Percentiles rank a stretch among this genome's conserved stretches.
phyloP scores from a whole-genome alignment of 441 rosid species.

The Erodium moschatum region DNA sequence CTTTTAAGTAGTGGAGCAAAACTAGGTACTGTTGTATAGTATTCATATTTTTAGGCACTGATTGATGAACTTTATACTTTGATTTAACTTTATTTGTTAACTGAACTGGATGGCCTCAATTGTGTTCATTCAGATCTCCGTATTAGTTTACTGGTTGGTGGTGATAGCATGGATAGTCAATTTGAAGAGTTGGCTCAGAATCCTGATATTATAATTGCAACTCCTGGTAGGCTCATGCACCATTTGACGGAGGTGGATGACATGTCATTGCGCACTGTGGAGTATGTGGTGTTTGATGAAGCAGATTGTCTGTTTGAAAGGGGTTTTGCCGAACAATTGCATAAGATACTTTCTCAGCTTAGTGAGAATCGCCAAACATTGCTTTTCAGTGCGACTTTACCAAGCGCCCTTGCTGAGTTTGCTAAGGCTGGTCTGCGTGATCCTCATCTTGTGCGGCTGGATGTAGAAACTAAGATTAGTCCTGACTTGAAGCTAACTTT shows the following conservation, averaged over 20 bases:
- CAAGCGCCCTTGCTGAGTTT: constrained; percentile 92
- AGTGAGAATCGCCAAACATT: constrained; percentile 85
- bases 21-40: neutral
- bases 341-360: constrained; percentile 64
- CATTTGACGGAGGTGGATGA: constrained; percentile 86
- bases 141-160: constrained; percentile 78
- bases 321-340: constrained; percentile 88
- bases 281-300: constrained; percentile 92
- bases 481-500: constrained; percentile 65
- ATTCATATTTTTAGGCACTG: neutral
- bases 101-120: neutral
- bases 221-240: constrained; percentile 96
- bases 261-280: constrained; percentile 70
- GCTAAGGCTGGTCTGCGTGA: constrained; percentile 88
- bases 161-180: constrained; percentile 88
- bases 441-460: constrained; percentile 87
- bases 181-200: constrained; percentile 83
- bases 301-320: constrained; percentile 83
- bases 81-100: neutral
- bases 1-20: neutral
- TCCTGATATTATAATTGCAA: constrained; percentile 86
- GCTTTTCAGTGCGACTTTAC: constrained; percentile 89
- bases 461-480: constrained; percentile 83
- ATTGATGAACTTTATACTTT: neutral
- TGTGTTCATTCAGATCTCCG: constrained; percentile 51